Evolutionary conservation across 768 basidiomycete genomes (phyloP).

Genomic region (Filobasidium wieringae): DNA sequence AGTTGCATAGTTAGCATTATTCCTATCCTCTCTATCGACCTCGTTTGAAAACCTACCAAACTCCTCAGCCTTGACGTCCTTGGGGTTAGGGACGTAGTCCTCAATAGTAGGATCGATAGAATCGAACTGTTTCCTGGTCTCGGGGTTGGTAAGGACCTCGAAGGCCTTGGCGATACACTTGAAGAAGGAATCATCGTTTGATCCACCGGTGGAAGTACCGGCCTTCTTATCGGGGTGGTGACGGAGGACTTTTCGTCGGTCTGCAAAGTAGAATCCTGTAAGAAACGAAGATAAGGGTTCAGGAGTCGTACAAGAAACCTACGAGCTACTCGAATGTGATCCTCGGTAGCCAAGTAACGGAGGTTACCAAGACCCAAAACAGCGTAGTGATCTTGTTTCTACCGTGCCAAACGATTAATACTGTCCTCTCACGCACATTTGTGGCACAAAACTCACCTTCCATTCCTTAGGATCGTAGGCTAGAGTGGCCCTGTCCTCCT

Average conservation of each 20-base stretch:
- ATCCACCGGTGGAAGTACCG: constrained; percentile 57
- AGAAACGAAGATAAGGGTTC: neutral
- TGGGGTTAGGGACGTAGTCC: constrained; percentile 51
- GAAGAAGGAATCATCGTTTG: constrained; percentile 98
- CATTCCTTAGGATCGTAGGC: constrained; percentile 90
- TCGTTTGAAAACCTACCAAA: neutral
- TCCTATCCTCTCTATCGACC: too few species aligned
- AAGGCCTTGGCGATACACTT: constrained; percentile 99
- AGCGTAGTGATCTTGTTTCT: constrained; percentile 98
- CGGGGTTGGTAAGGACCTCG: constrained; percentile 75
- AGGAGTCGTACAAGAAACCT: neutral
- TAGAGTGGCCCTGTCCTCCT: constrained; percentile 59
- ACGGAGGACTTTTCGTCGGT: constrained; percentile 97
- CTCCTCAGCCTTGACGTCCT: constrained; percentile 31
- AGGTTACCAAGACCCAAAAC: constrained; percentile 88
- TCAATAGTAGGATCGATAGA: constrained; percentile 81
- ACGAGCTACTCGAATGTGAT: constrained; percentile 95
- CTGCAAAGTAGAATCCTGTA: constrained; percentile 40
- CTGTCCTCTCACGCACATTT: neutral
- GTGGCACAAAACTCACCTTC: constrained; percentile 53
- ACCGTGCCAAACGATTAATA: constrained; percentile 5
- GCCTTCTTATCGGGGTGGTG: constrained; percentile 98
- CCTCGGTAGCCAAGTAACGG: constrained; percentile 70
- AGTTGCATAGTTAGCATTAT: too few species aligned
- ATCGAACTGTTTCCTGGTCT: constrained; percentile 88